A percentile compares a stretch with the other conserved stretches of the same genome.
These are phyloP conservation scores for Macrophomina tecta DNA, from an alignment of 2,329 filamentous ascomycete genomes.

Conservation along the genomic window DNA sequence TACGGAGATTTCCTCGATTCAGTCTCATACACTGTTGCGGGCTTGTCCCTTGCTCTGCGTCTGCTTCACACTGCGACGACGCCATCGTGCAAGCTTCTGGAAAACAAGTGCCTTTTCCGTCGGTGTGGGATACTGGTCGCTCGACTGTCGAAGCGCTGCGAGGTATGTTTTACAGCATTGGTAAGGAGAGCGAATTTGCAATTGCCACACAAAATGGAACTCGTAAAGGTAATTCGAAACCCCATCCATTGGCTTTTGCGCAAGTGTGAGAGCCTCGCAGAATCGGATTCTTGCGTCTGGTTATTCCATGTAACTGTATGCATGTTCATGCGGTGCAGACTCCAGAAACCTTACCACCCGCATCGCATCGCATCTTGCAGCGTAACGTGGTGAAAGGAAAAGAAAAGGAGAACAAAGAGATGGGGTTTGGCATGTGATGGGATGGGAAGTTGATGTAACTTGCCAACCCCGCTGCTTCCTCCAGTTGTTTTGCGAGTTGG, in stretches of 20 bases:
- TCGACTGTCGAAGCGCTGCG: too few relatives aligned
- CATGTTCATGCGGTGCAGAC: background rate
- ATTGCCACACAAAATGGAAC: too few relatives aligned
- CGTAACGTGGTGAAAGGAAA: background rate
- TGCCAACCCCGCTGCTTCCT: too few relatives aligned
- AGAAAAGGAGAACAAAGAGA: background rate
- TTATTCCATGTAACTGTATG: background rate
- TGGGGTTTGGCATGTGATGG: background rate
- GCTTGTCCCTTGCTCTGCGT: background rate
- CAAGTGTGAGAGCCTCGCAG: too few relatives aligned
- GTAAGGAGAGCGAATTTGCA: too few relatives aligned
- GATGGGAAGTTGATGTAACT: too few relatives aligned
- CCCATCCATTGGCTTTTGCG: too few relatives aligned
- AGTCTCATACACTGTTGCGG: too few relatives aligned
- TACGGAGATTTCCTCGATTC: background rate
- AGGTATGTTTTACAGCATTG: too few relatives aligned
- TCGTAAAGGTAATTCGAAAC: too few relatives aligned
- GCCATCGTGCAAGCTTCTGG: conserved; percentile 3
- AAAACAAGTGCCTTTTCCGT: background rate
- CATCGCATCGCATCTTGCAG: background rate
- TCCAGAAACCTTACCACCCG: background rate
- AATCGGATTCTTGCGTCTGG: background rate
- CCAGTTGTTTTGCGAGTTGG: too few relatives aligned
- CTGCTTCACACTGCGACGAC: background rate
- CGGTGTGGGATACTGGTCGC: too few relatives aligned